phyloP scores from a whole-genome alignment of 2,329 filamentous ascomycete species.

The Knoxdaviesia proteae region DNA sequence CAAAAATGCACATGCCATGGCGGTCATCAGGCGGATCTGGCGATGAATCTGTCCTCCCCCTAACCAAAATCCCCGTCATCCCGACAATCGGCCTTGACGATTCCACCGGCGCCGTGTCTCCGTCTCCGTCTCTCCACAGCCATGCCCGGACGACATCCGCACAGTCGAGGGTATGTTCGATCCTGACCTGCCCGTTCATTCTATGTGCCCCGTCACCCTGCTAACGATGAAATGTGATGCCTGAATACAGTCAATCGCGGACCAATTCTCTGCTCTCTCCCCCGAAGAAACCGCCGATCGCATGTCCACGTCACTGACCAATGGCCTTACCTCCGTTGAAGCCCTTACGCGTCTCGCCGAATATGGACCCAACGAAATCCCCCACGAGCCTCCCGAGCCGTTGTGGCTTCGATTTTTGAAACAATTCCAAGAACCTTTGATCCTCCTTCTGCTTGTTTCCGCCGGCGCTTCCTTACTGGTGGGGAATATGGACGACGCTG shows the following conservation, averaged over 20 bases:
- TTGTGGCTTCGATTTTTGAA: conserved; percentile 89
- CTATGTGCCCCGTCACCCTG: background rate
- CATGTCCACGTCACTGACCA: conserved; percentile 61
- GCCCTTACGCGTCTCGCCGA: conserved; percentile 60
- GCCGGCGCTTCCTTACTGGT: conserved; percentile 75
- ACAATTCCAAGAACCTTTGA: conserved; percentile 92
- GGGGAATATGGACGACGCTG: conserved; percentile 81
- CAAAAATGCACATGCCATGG: conserved; percentile 2
- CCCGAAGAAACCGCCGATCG: conserved; percentile 57
- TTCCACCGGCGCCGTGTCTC: conserved; percentile 4
- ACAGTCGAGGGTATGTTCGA: conserved; percentile 28
- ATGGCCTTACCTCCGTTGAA: conserved; percentile 64
- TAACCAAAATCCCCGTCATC: conserved; percentile 2
- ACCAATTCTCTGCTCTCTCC: conserved; percentile 47
- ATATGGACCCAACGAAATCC: conserved; percentile 83
- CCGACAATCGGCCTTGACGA: conserved; percentile 3
- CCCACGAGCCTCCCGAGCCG: conserved; percentile 81
- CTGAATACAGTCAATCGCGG: conserved; percentile 23
- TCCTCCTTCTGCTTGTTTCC: conserved; percentile 75
- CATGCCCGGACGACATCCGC: conserved; percentile 30
- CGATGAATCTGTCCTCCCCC: background rate
- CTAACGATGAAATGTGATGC: conserved; percentile 5
- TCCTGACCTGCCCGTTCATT: background rate
- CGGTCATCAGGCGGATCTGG: too few species aligned
- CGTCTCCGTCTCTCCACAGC: conserved; percentile 4